Evolutionary conservation across 2,329 filamentous ascomycete species (phyloP), one percentile per base, ranked within the genome.

Genomic region (Aspergillus sp.): DNA sequence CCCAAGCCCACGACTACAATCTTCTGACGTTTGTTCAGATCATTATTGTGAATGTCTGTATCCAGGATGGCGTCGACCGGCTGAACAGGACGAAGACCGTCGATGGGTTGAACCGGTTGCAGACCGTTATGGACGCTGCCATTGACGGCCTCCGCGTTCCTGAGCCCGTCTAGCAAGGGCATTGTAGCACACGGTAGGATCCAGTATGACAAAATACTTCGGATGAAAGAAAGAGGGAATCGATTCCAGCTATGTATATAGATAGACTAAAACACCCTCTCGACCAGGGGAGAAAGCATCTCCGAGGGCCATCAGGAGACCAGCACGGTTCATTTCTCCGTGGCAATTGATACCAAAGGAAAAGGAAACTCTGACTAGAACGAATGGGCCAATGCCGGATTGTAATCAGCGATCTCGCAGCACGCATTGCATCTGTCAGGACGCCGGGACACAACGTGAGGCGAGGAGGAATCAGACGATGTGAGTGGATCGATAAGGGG

Each of bases 1-100:
- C 92, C 92, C 76, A 96, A 77, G 10, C 92, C 92, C 45, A 96
- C 91, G 42, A 96, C 87, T 2, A 96, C 91, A 39, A 96, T 78
- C 70, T 83, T 87, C 74, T 90, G 91, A 42, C 72, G 67, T 46
- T 63, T 61, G 26, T 65, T 60, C 22, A 47, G 29, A 31, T 63
- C 59, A 52, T 62, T 16, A 9, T 52, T 24, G 51, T 49, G 53
- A 6, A 26, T 14, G 29, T 55, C 58, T 12, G 31, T 39, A 36
- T 56, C 58, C 49, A 53, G 22, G 24, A 49, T 24, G 49, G 58
- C 22, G 24, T 63, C 55, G 45, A 63, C 14, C 2, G 39, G 54
- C 20, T 53, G 55, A 12, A 54, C 32, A 53, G 59, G 39, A 4
- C 60, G 39, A 39, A 56, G 46, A 36, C 58, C 55, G 20, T 63